These are phyloP conservation scores for Oxyria digyna DNA, from an alignment of 148 eudicot species.

Conservation along the genomic window DNA sequence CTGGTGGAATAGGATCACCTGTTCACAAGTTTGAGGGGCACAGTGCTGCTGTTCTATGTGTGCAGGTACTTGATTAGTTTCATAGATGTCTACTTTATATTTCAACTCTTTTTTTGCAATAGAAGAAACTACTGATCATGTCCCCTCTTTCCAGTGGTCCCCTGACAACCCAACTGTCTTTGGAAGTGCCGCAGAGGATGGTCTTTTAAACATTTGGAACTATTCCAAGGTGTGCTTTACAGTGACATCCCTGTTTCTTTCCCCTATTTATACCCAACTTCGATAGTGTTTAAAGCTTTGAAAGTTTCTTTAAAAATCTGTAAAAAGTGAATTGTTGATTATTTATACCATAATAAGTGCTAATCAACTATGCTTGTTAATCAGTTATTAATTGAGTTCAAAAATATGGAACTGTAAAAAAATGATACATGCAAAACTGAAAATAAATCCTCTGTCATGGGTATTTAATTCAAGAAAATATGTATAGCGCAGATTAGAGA, in stretches of 20 bases:
- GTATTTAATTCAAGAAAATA: background rate
- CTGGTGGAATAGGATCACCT: slow-evolving; percentile 58
- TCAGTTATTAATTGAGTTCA: background rate
- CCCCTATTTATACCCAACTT: background rate
- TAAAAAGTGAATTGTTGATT: background rate
- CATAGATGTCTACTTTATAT: background rate
- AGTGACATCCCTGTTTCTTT: background rate
- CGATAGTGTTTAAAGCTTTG: background rate
- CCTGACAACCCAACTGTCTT: slow-evolving; percentile 79
- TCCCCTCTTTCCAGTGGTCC: slow-evolving; percentile 57
- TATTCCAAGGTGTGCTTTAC: slow-evolving; percentile 48
- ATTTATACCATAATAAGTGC: background rate
- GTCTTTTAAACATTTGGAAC: slow-evolving; percentile 80
- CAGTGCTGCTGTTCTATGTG: slow-evolving; percentile 85
- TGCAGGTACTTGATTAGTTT: slow-evolving; percentile 40
- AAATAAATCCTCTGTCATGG: background rate
- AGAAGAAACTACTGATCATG: background rate
- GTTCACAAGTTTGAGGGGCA: slow-evolving; percentile 86
- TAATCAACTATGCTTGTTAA: no score
- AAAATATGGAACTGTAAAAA: background rate
- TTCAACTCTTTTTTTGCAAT: background rate
- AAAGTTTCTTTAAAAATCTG: background rate
- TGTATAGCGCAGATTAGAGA: background rate
- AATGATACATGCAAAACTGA: background rate
- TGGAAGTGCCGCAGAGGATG: slow-evolving; percentile 96